Conservation (phyloP, 768 basidiomycete species). For the Suillus bovinus region DNA sequence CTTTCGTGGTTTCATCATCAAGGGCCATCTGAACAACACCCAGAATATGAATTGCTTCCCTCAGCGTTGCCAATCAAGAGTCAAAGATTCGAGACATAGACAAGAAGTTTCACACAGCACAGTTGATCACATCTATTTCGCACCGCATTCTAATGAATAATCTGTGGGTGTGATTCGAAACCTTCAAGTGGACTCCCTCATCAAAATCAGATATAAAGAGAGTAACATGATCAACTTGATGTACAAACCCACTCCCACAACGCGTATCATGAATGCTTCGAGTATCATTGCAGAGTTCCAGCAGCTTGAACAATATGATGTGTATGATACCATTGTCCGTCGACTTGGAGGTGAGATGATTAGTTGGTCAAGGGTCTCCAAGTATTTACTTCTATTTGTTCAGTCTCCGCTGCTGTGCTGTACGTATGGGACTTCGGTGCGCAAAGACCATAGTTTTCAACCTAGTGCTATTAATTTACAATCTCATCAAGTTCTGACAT, state of each 20-base stretch:
- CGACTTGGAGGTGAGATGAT: conserved; percentile 4
- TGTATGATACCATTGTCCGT: neutral
- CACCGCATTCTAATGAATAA: neutral
- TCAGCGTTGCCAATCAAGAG: neutral
- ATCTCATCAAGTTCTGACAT: conserved; percentile 6
- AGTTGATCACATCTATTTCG: neutral
- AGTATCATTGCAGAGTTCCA: conserved; percentile 1
- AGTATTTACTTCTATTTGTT: neutral
- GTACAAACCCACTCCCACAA: neutral
- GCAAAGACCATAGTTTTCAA: neutral
- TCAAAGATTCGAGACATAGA: neutral
- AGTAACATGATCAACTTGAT: neutral
- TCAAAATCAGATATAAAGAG: conserved; percentile 2
- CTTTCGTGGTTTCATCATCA: too few species aligned
- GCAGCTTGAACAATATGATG: neutral
- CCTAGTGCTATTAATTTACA: neutral
- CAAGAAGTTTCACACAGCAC: neutral
- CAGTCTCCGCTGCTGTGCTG: neutral
- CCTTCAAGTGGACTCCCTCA: too few species aligned
- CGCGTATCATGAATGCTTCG: neutral
- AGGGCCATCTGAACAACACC: too few species aligned
- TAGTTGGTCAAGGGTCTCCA: too few species aligned
- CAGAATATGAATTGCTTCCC: neutral
- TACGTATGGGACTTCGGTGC: conserved; percentile 6
- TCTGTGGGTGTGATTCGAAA: neutral